Evolutionary conservation across 768 basidiomycete genomes (phyloP).

Genomic region (Ramaria rubella): DNA sequence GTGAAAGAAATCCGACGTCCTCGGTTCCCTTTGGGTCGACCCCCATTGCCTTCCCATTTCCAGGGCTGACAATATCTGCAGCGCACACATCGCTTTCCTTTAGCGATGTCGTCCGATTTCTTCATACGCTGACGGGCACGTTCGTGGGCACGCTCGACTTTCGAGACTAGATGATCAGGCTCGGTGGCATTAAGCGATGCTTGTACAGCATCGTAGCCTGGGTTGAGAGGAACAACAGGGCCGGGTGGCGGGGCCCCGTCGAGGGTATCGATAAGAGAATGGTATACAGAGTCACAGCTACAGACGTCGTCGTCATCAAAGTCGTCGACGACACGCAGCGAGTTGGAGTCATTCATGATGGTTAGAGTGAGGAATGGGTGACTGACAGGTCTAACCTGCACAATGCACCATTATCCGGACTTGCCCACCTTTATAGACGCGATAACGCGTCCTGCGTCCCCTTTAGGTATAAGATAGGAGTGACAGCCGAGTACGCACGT

Average conservation of each 20-base stretch:
- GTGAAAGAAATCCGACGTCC: not conserved
- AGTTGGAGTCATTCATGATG: slow-evolving; percentile 1
- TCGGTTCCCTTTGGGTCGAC: not conserved
- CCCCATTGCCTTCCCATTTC: not conserved
- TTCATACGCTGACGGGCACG: slow-evolving; percentile 9
- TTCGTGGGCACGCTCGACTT: slow-evolving; percentile 5
- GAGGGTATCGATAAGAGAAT: slow-evolving; percentile 5
- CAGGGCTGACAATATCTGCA: slow-evolving; percentile 1
- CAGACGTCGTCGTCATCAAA: slow-evolving; percentile 6
- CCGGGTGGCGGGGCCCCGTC: not conserved
- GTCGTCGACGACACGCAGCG: slow-evolving; percentile 3
- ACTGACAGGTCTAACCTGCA: slow-evolving; percentile 3
- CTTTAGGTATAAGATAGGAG: slow-evolving; percentile 4
- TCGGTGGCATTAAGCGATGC: not conserved
- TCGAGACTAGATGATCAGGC: not conserved
- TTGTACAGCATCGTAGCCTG: not conserved
- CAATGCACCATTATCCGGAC: not conserved
- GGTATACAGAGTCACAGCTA: slow-evolving; percentile 11
- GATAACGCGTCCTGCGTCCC: slow-evolving; percentile 1
- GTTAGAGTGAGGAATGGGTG: slow-evolving; percentile 1
- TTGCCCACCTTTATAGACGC: not conserved
- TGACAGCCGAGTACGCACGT: not conserved
- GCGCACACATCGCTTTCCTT: slow-evolving; percentile 1
- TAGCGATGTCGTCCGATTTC: slow-evolving; percentile 7
- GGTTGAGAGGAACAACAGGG: not conserved